Evolutionary conservation across 106 monocot species (phyloP).

Genomic region (Platanthera zijinensis): DNA sequence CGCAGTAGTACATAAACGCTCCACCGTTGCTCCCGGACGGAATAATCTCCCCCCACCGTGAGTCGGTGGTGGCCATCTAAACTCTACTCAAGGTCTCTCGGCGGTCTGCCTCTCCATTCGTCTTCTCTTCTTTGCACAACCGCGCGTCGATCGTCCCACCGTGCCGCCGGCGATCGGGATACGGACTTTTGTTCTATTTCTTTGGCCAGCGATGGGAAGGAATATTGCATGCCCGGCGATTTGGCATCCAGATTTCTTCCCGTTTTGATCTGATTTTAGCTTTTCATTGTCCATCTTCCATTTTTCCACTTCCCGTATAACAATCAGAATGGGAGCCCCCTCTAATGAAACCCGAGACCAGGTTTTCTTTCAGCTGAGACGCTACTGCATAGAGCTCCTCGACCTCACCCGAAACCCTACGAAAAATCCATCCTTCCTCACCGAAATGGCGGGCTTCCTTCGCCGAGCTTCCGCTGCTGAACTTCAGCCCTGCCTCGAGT

Average conservation of each 20-base stretch:
- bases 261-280: constrained; percentile 1
- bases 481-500: constrained; percentile 79
- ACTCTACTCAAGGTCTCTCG: background rate
- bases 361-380: constrained; percentile 59
- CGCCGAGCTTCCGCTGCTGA: constrained; percentile 34
- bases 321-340: constrained; percentile 9
- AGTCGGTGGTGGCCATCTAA: background rate
- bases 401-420: constrained; percentile 50
- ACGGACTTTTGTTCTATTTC: too few species aligned
- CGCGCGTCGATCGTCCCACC: too few species aligned
- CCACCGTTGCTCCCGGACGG: too few species aligned
- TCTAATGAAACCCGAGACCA: constrained; percentile 23
- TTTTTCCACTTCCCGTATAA: background rate
- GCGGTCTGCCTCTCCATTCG: background rate
- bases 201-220: too few species aligned
- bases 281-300: background rate
- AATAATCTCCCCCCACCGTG: too few species aligned
- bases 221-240: background rate
- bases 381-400: constrained; percentile 69
- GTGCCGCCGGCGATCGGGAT: too few species aligned
- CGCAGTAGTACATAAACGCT: too few species aligned
- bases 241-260: background rate
- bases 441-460: constrained; percentile 62
- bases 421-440: constrained; percentile 46
- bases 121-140: too few species aligned